Evolutionary conservation across 257 asterid species (phyloP).

Genomic region (Nicotiana knightiana): DNA sequence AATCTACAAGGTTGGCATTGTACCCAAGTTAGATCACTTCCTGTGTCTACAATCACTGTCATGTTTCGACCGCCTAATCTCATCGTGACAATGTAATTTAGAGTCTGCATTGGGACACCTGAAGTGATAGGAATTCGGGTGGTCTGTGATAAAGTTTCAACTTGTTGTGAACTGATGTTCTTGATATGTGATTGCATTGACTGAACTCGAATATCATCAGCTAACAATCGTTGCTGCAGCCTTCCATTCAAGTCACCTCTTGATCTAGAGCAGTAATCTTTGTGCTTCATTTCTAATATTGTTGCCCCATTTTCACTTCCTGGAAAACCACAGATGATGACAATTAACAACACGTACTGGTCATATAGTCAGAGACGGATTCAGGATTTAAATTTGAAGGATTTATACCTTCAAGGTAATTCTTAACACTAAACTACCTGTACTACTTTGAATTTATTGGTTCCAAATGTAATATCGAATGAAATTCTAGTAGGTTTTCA

Average conservation of each 20-base stretch:
- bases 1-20: constrained; percentile 80
- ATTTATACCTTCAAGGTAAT: no score
- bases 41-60: constrained; percentile 79
- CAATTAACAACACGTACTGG: no score
- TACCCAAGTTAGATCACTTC: constrained; percentile 86
- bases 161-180: constrained; percentile 22
- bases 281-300: constrained; percentile 68
- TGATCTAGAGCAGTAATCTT: constrained; percentile 32
- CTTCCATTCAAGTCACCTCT: constrained; percentile 24
- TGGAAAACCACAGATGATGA: constrained; percentile 18
- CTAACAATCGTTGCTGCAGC: constrained; percentile 26
- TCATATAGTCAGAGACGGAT: background rate
- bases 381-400: no score
- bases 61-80: constrained; percentile 52
- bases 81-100: constrained; percentile 67
- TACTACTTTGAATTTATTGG: no score
- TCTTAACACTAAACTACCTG: no score
- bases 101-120: constrained; percentile 61
- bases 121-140: constrained; percentile 48
- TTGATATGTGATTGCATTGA: constrained; percentile 55
- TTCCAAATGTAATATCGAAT: no score
- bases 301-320: constrained; percentile 62
- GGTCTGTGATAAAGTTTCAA: constrained; percentile 31
- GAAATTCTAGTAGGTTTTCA: no score
- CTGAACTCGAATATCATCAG: constrained; percentile 44